phyloP scores from a whole-genome alignment of 768 basidiomycete species.

The Mycena rosella region DNA sequence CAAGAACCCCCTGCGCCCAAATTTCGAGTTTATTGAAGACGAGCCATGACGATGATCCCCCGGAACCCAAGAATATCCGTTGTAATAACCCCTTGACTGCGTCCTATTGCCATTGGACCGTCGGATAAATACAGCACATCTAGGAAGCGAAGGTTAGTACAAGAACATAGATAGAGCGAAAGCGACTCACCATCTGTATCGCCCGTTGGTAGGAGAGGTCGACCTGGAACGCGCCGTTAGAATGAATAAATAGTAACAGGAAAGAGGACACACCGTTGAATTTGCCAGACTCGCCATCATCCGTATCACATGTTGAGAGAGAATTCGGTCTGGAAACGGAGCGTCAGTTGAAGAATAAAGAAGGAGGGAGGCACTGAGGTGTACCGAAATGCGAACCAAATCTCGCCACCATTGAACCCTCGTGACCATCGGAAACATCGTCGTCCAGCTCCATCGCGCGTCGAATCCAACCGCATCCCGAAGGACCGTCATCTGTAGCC shows the following conservation, averaged over 20 bases:
- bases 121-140: neutral
- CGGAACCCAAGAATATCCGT: neutral
- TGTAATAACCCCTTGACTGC: no score
- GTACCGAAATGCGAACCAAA: neutral
- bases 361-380: no score
- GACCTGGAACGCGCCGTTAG: neutral
- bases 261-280: neutral
- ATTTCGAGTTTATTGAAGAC: neutral
- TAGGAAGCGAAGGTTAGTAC: neutral
- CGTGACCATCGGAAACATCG: no score
- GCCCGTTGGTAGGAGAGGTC: neutral
- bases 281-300: neutral
- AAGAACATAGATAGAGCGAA: no score
- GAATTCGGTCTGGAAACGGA: neutral
- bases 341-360: neutral
- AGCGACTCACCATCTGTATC: no score
- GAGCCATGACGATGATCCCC: neutral
- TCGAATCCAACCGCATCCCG: constrained; percentile 12
- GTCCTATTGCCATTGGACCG: constrained; percentile 1
- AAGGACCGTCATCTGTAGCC: constrained; percentile 13
- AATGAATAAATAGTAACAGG: neutral
- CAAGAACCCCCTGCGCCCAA: neutral
- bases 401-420: no score
- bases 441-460: no score
- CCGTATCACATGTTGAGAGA: neutral